Base-by-base conservation (phyloP, 306 rosid species). In the Rosa rugosa region DNA sequence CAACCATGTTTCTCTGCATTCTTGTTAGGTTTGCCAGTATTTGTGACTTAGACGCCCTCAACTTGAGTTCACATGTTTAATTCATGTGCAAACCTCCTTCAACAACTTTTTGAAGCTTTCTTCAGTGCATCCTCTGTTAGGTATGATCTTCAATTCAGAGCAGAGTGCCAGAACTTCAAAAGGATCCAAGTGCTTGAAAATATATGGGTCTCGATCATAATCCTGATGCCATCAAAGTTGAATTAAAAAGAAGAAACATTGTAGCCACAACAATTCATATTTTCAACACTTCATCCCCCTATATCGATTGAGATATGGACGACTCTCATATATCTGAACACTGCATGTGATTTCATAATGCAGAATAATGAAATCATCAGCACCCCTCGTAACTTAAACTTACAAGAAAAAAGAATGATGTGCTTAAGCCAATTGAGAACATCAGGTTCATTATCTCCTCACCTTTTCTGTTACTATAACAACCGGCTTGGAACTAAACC, bases 391-490 rank as follows among this genome's bases (percentile, higher is more conserved):
- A 46, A 59, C 27, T 17, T 47, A 27, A 60, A 36, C 64, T 22
- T 23, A 23, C 11, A 22, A 34, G 20, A 23, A 62, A 50, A 25
- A 18, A 38, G 8, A 83, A 6, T 25, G 13, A 25, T 72, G 45
- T 54, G 41, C 44, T 14, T 12, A 31, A 63, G 63, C 66, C 11
- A 69, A 63, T 12, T 22, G 23, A 27, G 72, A 60, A 51, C 11
- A 54, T 47, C 31, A 49, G 18, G 74, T 27, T 31, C 63, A 31
- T 51, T 57, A 80, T 82, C 34, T 60, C 69, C 73, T 79, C 66
- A 92, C 99, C 95, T 95, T 95, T 75, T 95, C 99, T 40, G 97
- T 95, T 69, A 91, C 82, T 46, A 88, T 79, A 85, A 95, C 86
- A 54, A 86, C 70, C 27, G 97, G 94, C 76, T 83, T 85, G 79